Percentiles rank a stretch among this genome's conserved stretches.
phyloP scores from a whole-genome alignment of 768 basidiomycete species.

The Panellus pusillus region DNA sequence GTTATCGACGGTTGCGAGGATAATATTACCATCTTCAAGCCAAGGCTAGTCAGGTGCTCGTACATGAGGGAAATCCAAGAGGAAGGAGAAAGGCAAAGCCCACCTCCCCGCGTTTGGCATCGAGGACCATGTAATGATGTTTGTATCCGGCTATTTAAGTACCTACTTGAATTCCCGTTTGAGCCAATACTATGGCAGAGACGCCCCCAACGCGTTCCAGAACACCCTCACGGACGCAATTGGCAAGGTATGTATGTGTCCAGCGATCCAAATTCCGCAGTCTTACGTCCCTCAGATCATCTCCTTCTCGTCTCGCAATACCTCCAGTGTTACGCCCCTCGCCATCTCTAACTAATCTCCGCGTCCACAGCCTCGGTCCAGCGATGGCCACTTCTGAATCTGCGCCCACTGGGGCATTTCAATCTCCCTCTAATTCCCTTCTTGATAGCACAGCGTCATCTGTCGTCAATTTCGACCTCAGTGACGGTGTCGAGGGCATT shows the following conservation, averaged over 20 bases:
- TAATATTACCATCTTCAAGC: conserved; percentile 63
- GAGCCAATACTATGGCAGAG: conserved; percentile 4
- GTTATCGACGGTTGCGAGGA: conserved; percentile 43
- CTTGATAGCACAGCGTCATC: conserved; percentile 73
- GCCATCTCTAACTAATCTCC: conserved; percentile 57
- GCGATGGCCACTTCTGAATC: conserved; percentile 32
- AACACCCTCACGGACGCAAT: conserved; percentile 11
- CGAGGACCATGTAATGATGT: not conserved
- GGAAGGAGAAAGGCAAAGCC: not conserved
- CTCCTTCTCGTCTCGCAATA: conserved; percentile 56
- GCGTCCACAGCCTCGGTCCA: conserved; percentile 51
- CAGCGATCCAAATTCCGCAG: not conserved
- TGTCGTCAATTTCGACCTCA: conserved; percentile 62
- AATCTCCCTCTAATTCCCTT: conserved; percentile 30
- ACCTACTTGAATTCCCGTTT: not conserved
- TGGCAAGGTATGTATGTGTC: conserved; percentile 2
- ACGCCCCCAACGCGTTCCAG: conserved; percentile 13
- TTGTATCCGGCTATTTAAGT: not conserved
- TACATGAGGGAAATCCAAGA: not conserved
- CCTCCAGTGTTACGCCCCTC: conserved; percentile 51
- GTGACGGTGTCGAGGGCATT: conserved; percentile 51
- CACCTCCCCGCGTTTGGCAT: conserved; percentile 11
- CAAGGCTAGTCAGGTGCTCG: conserved; percentile 38
- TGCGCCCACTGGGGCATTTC: conserved; percentile 26
- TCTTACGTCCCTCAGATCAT: conserved; percentile 29